Evolutionary conservation across 1,284 basidiomycete species (phyloP).

Genomic region (Irpex lacteus): DNA sequence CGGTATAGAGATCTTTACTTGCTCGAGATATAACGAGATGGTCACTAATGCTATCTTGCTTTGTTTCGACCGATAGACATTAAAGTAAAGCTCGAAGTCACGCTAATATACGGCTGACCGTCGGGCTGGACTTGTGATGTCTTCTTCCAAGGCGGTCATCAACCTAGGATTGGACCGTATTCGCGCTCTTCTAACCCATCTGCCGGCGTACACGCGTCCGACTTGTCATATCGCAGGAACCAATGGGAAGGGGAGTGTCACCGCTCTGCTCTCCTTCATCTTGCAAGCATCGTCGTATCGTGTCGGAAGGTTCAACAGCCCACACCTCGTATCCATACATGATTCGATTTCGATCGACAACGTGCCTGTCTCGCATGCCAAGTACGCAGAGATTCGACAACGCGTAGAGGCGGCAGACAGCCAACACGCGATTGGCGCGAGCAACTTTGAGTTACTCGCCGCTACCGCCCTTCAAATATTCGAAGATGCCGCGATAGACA

Average conservation of each 20-base stretch:
- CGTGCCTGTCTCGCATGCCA: conserved; percentile 44
- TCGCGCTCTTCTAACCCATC: conserved; percentile 47
- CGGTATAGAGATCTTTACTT: neutral
- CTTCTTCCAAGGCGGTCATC: conserved; percentile 54
- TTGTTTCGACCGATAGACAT: neutral
- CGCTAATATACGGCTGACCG: neutral
- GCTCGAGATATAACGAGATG: neutral
- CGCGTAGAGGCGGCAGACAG: conserved; percentile 54
- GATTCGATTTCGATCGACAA: conserved; percentile 80
- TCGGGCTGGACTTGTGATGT: neutral
- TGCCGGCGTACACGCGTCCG: conserved; percentile 74
- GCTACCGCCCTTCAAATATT: conserved; percentile 75
- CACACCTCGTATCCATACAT: conserved; percentile 79
- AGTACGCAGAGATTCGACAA: conserved; percentile 50
- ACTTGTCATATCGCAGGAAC: conserved; percentile 95
- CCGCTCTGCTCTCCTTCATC: conserved; percentile 80
- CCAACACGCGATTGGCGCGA: conserved; percentile 49
- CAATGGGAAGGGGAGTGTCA: conserved; percentile 96
- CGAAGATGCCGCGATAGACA: conserved; percentile 65
- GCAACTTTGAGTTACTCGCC: conserved; percentile 84
- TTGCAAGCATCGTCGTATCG: conserved; percentile 56
- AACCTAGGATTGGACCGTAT: conserved; percentile 80
- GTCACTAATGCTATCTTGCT: neutral
- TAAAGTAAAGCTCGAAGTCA: neutral
- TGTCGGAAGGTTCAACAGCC: conserved; percentile 90